phyloP scores from a whole-genome alignment of 139 green algal species.

The Micractinium sp. region DNA sequence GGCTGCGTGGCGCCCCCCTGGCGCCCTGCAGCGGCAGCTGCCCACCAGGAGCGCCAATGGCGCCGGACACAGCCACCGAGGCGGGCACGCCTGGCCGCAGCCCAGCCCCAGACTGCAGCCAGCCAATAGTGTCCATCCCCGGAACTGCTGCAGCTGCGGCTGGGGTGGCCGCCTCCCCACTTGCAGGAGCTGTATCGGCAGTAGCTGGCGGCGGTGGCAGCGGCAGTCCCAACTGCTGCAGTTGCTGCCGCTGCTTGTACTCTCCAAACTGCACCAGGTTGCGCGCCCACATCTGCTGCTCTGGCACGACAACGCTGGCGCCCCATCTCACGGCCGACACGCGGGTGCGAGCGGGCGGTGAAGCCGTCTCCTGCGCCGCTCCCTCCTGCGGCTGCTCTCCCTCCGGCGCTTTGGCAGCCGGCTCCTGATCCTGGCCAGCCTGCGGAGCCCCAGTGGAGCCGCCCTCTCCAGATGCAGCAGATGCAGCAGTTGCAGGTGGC shows the following conservation, averaged over 20 bases:
- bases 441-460: not conserved
- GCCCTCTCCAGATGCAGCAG: not conserved
- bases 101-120: not conserved
- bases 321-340: not conserved
- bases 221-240: not conserved
- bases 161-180: not conserved
- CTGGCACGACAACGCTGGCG: slow-evolving; percentile 44
- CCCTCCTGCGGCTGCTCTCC: not conserved
- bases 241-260: not conserved
- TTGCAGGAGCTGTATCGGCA: not conserved
- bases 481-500: not conserved
- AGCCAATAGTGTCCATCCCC: not conserved
- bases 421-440: not conserved
- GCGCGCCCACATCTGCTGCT: slow-evolving; percentile 57
- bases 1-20: not conserved
- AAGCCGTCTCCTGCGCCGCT: not conserved
- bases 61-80: not conserved
- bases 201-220: not conserved
- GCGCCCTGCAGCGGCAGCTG: not conserved
- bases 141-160: not conserved
- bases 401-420: not conserved
- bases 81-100: not conserved
- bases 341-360: not conserved
- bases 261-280: slow-evolving; percentile 50
- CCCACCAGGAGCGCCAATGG: not conserved